Conservation (phyloP, 192 early-diverging fungal genomes). For the Coemansia sp. region DNA sequence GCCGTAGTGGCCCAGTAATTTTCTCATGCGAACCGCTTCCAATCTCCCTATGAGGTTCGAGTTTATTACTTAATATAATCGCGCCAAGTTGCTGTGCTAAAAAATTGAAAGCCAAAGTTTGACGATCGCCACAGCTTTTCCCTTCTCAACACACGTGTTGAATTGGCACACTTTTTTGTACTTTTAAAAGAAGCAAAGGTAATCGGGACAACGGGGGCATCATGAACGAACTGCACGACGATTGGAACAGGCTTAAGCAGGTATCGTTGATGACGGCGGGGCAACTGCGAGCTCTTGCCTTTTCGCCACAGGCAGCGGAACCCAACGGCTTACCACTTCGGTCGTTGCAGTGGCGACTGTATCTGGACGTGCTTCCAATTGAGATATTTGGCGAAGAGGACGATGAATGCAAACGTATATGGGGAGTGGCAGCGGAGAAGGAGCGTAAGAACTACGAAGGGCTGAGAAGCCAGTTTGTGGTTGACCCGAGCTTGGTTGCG, state of each 20-base stretch:
- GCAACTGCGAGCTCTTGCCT: slow-evolving; percentile 24
- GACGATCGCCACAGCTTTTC: neutral
- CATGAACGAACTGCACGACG: slow-evolving; percentile 11
- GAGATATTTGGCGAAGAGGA: slow-evolving; percentile 40
- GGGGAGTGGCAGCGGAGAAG: slow-evolving; percentile 19
- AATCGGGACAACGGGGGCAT: neutral
- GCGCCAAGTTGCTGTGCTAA: too few relatives aligned
- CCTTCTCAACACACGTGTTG: neutral
- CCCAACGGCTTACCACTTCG: slow-evolving; percentile 22
- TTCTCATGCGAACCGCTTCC: too few relatives aligned
- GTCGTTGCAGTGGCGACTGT: slow-evolving; percentile 46
- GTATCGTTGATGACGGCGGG: slow-evolving; percentile 28
- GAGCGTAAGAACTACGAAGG: slow-evolving; percentile 39
- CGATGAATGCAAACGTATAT: slow-evolving; percentile 21
- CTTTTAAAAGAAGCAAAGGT: neutral
- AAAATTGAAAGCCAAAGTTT: too few relatives aligned
- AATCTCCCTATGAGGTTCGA: too few relatives aligned
- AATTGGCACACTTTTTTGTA: slow-evolving; percentile 5
- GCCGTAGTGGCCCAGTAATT: too few relatives aligned
- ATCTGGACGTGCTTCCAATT: slow-evolving; percentile 34
- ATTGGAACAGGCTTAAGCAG: slow-evolving; percentile 38
- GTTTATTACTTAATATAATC: too few relatives aligned
- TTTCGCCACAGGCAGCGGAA: slow-evolving; percentile 6
- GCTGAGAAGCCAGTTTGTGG: slow-evolving; percentile 20
- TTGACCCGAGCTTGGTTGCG: slow-evolving; percentile 15